Conservation (phyloP, 2,329 filamentous ascomycete species). For the Colletotrichum plurivorum region DNA sequence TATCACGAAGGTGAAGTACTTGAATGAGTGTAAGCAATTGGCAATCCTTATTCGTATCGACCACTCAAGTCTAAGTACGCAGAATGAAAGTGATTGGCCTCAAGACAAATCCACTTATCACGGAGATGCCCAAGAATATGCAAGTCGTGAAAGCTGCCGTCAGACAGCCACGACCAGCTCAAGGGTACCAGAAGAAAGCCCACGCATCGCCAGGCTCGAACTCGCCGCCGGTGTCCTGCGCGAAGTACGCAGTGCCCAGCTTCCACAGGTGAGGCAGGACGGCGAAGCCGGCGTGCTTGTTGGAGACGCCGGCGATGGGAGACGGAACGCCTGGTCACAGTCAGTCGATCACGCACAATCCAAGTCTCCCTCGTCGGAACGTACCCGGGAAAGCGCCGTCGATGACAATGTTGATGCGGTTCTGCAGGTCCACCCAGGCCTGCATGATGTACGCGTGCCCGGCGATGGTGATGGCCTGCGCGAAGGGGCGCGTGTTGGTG, state of each 20-base stretch:
- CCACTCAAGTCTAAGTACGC: no score
- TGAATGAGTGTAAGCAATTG: no score
- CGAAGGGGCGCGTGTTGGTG: not conserved
- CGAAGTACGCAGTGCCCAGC: not conserved
- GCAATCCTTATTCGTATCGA: no score
- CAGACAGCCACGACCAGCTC: no score
- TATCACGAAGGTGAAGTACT: no score
- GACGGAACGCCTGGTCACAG: not conserved
- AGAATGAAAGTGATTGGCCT: no score
- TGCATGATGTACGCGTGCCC: not conserved
- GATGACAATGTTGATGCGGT: not conserved
- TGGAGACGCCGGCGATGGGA: not conserved
- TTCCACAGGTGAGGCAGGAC: not conserved
- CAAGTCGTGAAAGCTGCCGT: no score
- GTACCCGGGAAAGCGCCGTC: not conserved
- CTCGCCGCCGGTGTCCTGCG: not conserved
- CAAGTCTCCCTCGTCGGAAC: no score
- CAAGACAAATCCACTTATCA: no score
- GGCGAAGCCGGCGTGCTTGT: not conserved
- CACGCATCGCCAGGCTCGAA: not conserved
- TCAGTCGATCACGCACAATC: no score
- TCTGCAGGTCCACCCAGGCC: not conserved
- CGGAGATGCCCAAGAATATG: no score
- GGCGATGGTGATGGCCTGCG: not conserved
- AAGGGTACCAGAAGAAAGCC: no score